Conservation (phyloP, 108 stramenopile species). For the Cyclotella atomus region DNA sequence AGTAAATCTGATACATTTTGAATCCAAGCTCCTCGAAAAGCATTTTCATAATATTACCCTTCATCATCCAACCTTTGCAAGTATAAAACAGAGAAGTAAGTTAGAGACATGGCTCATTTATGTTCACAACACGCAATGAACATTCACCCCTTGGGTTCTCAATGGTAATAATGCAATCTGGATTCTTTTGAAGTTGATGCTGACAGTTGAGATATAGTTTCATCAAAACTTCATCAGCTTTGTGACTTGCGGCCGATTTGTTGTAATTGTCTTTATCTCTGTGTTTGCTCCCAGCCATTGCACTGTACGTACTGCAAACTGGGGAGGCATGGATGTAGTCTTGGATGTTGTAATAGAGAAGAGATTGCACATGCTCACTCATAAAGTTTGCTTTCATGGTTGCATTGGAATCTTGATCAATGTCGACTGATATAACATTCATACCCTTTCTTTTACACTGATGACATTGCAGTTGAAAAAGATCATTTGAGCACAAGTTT, state of each 20-base stretch:
- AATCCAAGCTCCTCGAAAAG: constrained; percentile 26
- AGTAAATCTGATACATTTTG: constrained; percentile 14
- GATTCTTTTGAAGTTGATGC: constrained; percentile 8
- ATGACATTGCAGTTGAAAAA: too few species aligned
- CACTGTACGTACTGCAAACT: constrained; percentile 40
- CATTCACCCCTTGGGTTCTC: constrained; percentile 28
- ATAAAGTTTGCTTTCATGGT: constrained; percentile 34
- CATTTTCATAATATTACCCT: constrained; percentile 31
- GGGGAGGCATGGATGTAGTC: constrained; percentile 62
- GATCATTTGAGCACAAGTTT: too few species aligned
- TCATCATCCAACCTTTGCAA: constrained; percentile 24
- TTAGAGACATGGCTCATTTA: neutral
- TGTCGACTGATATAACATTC: constrained; percentile 30
- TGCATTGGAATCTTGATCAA: constrained; percentile 31
- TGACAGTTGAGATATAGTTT: constrained; percentile 7
- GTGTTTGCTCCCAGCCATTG: constrained; percentile 39
- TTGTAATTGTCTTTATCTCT: constrained; percentile 31
- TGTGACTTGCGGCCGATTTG: constrained; percentile 11
- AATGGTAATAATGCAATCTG: constrained; percentile 25
- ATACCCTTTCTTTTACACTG: constrained; percentile 34
- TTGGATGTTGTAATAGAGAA: neutral
- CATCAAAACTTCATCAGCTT: constrained; percentile 21
- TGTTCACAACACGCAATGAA: too few species aligned
- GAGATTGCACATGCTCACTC: constrained; percentile 19
- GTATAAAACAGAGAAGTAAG: neutral